Conservation (phyloP, 768 basidiomycete species). For the Trametes maxima region DNA sequence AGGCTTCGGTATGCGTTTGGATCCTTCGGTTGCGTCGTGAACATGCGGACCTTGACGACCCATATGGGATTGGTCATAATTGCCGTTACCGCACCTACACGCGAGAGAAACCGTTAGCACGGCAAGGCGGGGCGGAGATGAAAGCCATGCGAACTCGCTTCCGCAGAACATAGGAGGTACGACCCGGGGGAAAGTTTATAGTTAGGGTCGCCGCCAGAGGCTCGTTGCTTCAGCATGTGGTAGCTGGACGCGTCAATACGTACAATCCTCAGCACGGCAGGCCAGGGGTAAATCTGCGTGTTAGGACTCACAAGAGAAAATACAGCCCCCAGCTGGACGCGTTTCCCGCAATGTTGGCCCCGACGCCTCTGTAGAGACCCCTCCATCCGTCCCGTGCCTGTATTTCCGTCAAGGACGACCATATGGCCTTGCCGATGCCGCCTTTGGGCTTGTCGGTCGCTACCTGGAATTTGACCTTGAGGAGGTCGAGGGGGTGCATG, state of each 20-base stretch:
- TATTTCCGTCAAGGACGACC: constrained; percentile 72
- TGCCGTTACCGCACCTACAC: constrained; percentile 86
- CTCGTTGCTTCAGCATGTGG: constrained; percentile 87
- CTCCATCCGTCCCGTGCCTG: constrained; percentile 73
- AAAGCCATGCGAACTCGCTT: constrained; percentile 82
- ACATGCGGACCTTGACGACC: constrained; percentile 98
- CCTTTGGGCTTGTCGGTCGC: constrained; percentile 64
- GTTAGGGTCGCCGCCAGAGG: constrained; percentile 65
- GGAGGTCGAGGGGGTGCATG: constrained; percentile 96
- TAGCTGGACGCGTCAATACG: constrained; percentile 55
- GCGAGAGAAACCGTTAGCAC: constrained; percentile 10
- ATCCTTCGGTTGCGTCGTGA: constrained; percentile 71
- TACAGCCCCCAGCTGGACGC: constrained; percentile 97
- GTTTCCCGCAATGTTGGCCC: constrained; percentile 91
- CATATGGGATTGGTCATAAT: constrained; percentile 96
- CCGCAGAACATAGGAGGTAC: constrained; percentile 87
- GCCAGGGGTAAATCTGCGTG: background rate
- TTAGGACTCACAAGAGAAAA: constrained; percentile 84
- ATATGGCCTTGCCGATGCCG: constrained; percentile 74
- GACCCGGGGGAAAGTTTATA: constrained; percentile 71
- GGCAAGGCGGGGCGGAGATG: constrained; percentile 15
- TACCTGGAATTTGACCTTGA: constrained; percentile 94
- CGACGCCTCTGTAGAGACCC: constrained; percentile 89
- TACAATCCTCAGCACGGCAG: background rate
- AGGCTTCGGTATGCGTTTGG: constrained; percentile 78